Evolutionary conservation across 768 basidiomycete genomes (phyloP).

Genomic region (Coprinopsis sp.): DNA sequence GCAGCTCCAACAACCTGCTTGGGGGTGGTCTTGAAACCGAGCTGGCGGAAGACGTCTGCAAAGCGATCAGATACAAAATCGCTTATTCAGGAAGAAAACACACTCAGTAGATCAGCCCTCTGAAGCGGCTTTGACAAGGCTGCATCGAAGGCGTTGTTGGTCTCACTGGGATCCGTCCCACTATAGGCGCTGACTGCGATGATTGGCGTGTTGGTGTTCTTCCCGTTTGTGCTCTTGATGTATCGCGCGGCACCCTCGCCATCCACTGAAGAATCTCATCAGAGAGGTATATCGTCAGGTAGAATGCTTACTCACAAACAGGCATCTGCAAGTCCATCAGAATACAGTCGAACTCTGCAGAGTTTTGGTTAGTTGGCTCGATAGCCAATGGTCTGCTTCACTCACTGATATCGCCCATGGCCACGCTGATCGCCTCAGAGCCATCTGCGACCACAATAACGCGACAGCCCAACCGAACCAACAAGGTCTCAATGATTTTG

Average conservation of each 20-base stretch:
- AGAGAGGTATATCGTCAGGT: slow-evolving; percentile 1
- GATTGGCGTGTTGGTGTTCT: slow-evolving; percentile 89
- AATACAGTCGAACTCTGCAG: slow-evolving; percentile 87
- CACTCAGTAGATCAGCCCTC: slow-evolving; percentile 75
- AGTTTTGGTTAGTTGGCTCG: slow-evolving; percentile 20
- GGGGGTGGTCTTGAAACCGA: slow-evolving; percentile 87
- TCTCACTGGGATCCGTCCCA: slow-evolving; percentile 58
- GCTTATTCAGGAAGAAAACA: slow-evolving; percentile 13
- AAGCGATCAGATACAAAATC: slow-evolving; percentile 4
- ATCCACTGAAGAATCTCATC: slow-evolving; percentile 51
- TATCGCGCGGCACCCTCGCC: slow-evolving; percentile 96
- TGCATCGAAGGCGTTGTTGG: slow-evolving; percentile 69
- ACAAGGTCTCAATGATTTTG: slow-evolving; percentile 93
- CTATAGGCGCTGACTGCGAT: slow-evolving; percentile 89
- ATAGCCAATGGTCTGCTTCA: slow-evolving; percentile 17
- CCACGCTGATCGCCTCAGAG: slow-evolving; percentile 93
- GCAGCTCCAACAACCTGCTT: slow-evolving; percentile 50
- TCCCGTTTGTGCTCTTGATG: slow-evolving; percentile 95
- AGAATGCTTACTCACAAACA: slow-evolving; percentile 53
- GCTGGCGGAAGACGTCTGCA: slow-evolving; percentile 65
- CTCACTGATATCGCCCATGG: slow-evolving; percentile 96
- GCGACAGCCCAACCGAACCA: slow-evolving; percentile 91
- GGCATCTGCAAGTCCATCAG: slow-evolving; percentile 97
- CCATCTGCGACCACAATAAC: slow-evolving; percentile 96
- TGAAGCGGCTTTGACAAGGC: slow-evolving; percentile 87